Percentiles rank a stretch among this genome's conserved stretches.
These are phyloP conservation scores for Oidiodendron maius DNA, from an alignment of 495 filamentous ascomycete genomes.

Conservation along the genomic window DNA sequence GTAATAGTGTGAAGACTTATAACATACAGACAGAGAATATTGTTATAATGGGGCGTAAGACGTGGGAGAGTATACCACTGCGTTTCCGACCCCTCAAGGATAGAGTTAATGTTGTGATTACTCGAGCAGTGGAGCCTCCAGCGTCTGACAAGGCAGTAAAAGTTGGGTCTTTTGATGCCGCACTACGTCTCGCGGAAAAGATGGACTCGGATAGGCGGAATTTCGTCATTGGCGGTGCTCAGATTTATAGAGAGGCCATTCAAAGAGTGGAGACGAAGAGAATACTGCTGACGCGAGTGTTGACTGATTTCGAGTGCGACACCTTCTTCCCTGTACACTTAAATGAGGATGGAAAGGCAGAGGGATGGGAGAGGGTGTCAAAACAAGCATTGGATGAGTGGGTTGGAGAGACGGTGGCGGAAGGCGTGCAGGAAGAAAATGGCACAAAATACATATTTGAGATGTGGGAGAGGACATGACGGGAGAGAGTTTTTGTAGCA, in stretches of 20 bases:
- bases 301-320: conserved; percentile 77
- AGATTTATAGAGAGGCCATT: conserved; percentile 74
- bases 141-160: conserved; percentile 21
- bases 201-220: conserved; percentile 40
- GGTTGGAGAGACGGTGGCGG: conserved; percentile 50
- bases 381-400: conserved; percentile 48
- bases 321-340: conserved; percentile 70
- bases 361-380: conserved; percentile 42
- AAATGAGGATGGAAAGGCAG: conserved; percentile 25
- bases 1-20: background rate
- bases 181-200: conserved; percentile 36
- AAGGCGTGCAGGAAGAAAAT: conserved; percentile 45
- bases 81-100: conserved; percentile 73
- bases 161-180: conserved; percentile 46
- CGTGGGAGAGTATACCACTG: conserved; percentile 79
- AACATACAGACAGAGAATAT: conserved; percentile 48
- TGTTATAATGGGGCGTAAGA: conserved; percentile 96
- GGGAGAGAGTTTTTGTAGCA: background rate
- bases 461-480: conserved; percentile 41
- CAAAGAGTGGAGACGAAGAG: conserved; percentile 35
- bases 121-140: conserved; percentile 28
- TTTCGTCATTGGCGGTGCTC: conserved; percentile 85
- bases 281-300: conserved; percentile 59
- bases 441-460: conserved; percentile 58
- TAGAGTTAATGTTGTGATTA: conserved; percentile 73